Base-by-base conservation (phyloP, 2,329 filamentous ascomycete genomes). In the Colletotrichum noveboracense region DNA sequence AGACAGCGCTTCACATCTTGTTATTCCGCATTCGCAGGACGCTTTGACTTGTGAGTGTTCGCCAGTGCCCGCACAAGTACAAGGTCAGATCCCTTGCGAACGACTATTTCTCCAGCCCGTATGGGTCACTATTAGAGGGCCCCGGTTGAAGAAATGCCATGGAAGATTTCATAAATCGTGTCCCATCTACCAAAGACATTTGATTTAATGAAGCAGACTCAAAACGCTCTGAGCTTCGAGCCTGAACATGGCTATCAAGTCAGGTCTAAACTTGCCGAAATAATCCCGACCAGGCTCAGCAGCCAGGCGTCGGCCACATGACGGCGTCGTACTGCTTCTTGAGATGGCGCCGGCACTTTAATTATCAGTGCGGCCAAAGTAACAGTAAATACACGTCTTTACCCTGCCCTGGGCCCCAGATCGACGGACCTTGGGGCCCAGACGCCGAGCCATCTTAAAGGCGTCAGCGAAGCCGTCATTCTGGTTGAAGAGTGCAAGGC, bases 381-480 rank as follows among this genome's bases (percentile, higher is more conserved):
- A 10, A n/a, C 5, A 10, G 16, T 10, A n/a, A 2, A 43, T 10
- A 6, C 16, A 43, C 2, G 16, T 18, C 5, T 10, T n/a, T 0
- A 43, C 38, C 38, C 5, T 43, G 16, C 18, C 18, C 18, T 43
- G 38, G 18, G 8, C 18, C 38, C 38, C 38, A n/a, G 38, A n/a
- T 43, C 38, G 18, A 43, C 38, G 18, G 18, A 43, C 18, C 38
- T 43, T n/a, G 9, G 16, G 18, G 18, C 38, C 5, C 18, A 43
- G 38, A 10, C 38, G 18, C 38, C 18, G 18, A 43, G 38, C 38
- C 38, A 43, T 43, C 38, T 43, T 5, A n/a, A 43, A 43, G 38
- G 18, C 38, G 38, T 43, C 38, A n/a, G 38, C 38, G 16, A 5
- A 43, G 38, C 38, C 3, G 8, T n/a, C 8, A n/a, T 43, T 43